These are phyloP conservation scores for Harringtonia aguacate DNA, from an alignment of 2,329 filamentous ascomycete species.

Conservation along the genomic window DNA sequence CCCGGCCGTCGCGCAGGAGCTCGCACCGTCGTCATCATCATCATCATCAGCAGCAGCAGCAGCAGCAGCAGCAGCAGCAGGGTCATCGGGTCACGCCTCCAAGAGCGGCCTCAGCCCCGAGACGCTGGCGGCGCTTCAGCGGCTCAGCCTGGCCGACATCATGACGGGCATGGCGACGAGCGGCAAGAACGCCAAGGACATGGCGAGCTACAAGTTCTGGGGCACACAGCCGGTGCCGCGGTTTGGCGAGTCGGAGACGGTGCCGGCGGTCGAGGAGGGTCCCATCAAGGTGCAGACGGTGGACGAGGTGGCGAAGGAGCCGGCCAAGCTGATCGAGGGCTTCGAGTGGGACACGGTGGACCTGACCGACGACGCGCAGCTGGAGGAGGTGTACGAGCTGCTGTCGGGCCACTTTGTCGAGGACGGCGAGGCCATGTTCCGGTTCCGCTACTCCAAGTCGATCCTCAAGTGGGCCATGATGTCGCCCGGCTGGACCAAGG, in stretches of 20 bases:
- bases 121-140: conserved; percentile 43
- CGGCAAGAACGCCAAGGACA: conserved; percentile 88
- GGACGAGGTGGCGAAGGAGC: conserved; percentile 68
- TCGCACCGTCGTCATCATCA: conserved; percentile 17
- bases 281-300: conserved; percentile 73
- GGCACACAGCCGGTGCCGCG: conserved; percentile 89
- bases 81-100: conserved; percentile 6
- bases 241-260: conserved; percentile 46
- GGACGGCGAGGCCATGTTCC: conserved; percentile 93
- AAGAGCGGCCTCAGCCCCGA: conserved; percentile 18
- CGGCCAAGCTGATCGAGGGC: conserved; percentile 62
- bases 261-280: conserved; percentile 55
- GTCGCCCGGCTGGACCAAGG: conserved; percentile 83
- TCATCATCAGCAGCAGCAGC: conserved; percentile 14
- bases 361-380: conserved; percentile 62
- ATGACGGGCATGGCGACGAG: conserved; percentile 65
- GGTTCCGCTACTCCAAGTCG: conserved; percentile 86
- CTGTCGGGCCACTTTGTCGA: conserved; percentile 94
- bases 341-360: conserved; percentile 96
- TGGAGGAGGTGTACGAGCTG: conserved; percentile 86
- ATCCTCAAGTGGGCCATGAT: conserved; percentile 94
- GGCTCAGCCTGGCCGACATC: conserved; percentile 58
- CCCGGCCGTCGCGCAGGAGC: conserved; percentile 57
- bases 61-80: conserved; percentile 9
- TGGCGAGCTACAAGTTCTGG: conserved; percentile 98